Evolutionary conservation across 768 basidiomycete species (phyloP), one percentile per base, ranked within the genome.

Genomic region (Candolleomyces efflorescens): DNA sequence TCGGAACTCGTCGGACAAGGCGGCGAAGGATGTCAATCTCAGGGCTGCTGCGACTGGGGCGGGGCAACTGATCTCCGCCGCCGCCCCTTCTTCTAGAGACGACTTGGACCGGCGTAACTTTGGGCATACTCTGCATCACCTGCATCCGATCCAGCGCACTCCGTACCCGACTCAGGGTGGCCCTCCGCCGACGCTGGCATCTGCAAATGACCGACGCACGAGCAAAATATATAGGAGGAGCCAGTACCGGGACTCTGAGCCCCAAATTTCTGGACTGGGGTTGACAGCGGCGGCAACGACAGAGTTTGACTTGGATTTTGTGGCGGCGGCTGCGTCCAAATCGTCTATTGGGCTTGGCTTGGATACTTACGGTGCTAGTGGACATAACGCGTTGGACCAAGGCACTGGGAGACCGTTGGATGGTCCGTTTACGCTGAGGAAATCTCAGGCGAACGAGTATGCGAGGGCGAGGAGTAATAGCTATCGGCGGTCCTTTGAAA

Each of bases 161-260:
- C 57, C 57, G 15, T 58, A 58, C 51, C 57, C 57, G 1, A 24
- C 50, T 32, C 56, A 57, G 23, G 56, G 26, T 23, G 26, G 22
- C 3, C 20, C 32, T 32, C 32, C 32, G 32, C 32, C 32, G 2
- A 32, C 32, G 11, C 32, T 32, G 32, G 32, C 32, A 11, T 32
- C 32, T 32, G 32, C 12, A 48, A 48, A 13, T 20, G 22, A 48
- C 9, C 5, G 7, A 5, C 46, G 24, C 18, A 13, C 46, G 46
- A 22, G 18, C 27, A 26, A 36, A 11, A 26, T 17, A 24, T 23
- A 27, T 23, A 20, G 26, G 13, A 18, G 27, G 2, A 26, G 26
- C 49, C 49, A n/a, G 11, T 20, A 13, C 18, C 26, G 27, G 9
- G 23, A 27, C 13, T 27, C 49, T 36, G 23, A 20, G 46, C 46